Conservation (phyloP, 225 moss, liverwort and hornwort species). For the Pleurozium schreberi region DNA sequence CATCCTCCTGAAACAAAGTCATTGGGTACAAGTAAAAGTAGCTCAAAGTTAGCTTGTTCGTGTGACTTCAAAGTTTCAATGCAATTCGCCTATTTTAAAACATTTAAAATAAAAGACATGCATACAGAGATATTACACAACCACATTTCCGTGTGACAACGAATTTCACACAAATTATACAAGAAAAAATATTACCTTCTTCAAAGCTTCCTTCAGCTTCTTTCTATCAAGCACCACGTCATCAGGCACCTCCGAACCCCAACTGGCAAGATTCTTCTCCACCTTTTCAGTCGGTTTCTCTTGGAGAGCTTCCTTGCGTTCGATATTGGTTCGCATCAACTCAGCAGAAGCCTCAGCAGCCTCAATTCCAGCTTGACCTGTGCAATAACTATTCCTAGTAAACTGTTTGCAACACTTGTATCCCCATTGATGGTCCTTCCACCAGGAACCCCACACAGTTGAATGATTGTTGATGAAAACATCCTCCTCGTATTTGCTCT, state of each 20-base stretch:
- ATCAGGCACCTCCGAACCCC: conserved; percentile 86
- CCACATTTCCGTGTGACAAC: neutral
- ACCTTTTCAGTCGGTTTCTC: conserved; percentile 64
- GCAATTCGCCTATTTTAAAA: neutral
- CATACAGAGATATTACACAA: neutral
- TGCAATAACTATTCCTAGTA: conserved; percentile 95
- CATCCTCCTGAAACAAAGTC: conserved; percentile 65
- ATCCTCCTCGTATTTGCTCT: conserved; percentile 98
- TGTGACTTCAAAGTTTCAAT: neutral
- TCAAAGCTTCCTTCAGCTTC: conserved; percentile 86
- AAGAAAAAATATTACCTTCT: conserved; percentile 39
- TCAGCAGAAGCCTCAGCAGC: conserved; percentile 94
- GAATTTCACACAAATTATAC: neutral
- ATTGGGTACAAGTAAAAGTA: neutral
- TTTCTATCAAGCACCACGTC: conserved; percentile 72
- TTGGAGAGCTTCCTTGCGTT: conserved; percentile 67
- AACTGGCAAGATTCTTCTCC: conserved; percentile 74
- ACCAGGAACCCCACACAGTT: conserved; percentile 98
- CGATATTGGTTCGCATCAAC: conserved; percentile 81
- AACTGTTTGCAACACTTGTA: conserved; percentile 94
- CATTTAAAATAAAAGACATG: neutral
- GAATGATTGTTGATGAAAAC: conserved; percentile 90
- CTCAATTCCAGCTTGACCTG: conserved; percentile 94
- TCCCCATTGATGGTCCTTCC: conserved; percentile 98
- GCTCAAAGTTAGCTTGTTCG: neutral